These are phyloP conservation scores for Elaeis guineensis DNA, from an alignment of 176 grass and related monocot genomes.

Conservation along the genomic window DNA sequence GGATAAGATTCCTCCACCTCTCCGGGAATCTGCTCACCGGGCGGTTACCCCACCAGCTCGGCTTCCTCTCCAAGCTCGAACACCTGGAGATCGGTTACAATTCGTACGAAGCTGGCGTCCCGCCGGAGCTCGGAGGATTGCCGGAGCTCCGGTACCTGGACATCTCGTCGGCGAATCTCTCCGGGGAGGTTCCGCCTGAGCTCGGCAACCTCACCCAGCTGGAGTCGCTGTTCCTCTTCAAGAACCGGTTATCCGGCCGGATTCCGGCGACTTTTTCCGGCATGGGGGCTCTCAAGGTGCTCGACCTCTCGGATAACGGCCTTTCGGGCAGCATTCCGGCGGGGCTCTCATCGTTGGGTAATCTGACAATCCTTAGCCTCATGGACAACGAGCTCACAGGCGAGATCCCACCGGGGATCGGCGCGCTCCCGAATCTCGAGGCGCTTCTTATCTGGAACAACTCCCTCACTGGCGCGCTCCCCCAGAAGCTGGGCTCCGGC, in stretches of 20 bases:
- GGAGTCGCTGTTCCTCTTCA: conserved; percentile 66
- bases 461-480: conserved; percentile 59
- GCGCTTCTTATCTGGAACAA: conserved; percentile 92
- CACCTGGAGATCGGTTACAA: conserved; percentile 83
- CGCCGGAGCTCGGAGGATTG: conserved; percentile 31
- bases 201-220: conserved; percentile 37
- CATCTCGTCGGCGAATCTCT: conserved; percentile 44
- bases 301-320: conserved; percentile 76
- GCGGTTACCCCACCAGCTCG: conserved; percentile 37
- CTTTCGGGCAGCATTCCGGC: conserved; percentile 48
- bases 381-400: conserved; percentile 72
- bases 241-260: conserved; percentile 47
- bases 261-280: conserved; percentile 34
- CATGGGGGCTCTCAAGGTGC: conserved; percentile 34
- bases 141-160: conserved; percentile 52
- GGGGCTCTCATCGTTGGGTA: conserved; percentile 16
- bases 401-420: conserved; percentile 41
- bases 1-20: conserved; percentile 51
- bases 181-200: conserved; percentile 33
- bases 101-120: conserved; percentile 25
- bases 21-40: conserved; percentile 59
- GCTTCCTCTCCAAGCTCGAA: conserved; percentile 28
- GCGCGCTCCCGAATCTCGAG: conserved; percentile 49
- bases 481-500: conserved; percentile 36
- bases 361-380: conserved; percentile 68